Base-by-base conservation (phyloP, 805 yeast genomes). In the Cephaloascus albidus region DNA sequence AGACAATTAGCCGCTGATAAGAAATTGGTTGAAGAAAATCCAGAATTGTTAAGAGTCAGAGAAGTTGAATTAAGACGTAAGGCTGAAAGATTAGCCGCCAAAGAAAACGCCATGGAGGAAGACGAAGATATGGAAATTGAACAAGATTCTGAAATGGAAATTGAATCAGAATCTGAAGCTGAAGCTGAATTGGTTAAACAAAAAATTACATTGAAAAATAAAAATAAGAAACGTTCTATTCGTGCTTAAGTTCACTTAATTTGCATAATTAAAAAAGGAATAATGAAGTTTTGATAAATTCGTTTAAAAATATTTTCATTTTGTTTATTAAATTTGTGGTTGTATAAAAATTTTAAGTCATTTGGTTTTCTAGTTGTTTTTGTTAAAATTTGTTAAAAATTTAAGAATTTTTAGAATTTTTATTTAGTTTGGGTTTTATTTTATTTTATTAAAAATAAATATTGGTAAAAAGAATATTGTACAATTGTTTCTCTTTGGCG, bases 11-110 rank as follows among this genome's bases (percentile, higher is more conserved):
- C 80, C 40, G 71, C 83, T 42, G 98, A 93, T 66, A 80, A 79
- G 68, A 86, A 86, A 65, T 73, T 93, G 57, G 93, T 93, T 37
- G 96, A 81, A 58, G 68, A 76, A 42, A 78, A 93, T 68, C 96
- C 96, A 50, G 95, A 85, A 58, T 70, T 90, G 58, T 74, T 93
- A 66, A 84, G 78, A 63, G 78, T 87, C 75, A 85, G 97, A 72
- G 97, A 88, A 31, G 96, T 89, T 42, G 97, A 89, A 68, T 63
- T 87, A 48, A 80, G 85, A 55, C 77, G 79, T 60, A 74, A 69
- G 64, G 78, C 79, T 41, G 88, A 89, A 50, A 84, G 74, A 65
- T 72, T 68, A 49, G 82, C 81, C 49, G 78, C 76, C 40, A 78
- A 64, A 56, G 79, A 65, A 40, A 74, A 63, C 40, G 68, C 60